A percentile compares a stretch with the other conserved stretches of the same genome.
phyloP scores from a whole-genome alignment of 352 stramenopile genomes.

The Globisporangium apiculatum region DNA sequence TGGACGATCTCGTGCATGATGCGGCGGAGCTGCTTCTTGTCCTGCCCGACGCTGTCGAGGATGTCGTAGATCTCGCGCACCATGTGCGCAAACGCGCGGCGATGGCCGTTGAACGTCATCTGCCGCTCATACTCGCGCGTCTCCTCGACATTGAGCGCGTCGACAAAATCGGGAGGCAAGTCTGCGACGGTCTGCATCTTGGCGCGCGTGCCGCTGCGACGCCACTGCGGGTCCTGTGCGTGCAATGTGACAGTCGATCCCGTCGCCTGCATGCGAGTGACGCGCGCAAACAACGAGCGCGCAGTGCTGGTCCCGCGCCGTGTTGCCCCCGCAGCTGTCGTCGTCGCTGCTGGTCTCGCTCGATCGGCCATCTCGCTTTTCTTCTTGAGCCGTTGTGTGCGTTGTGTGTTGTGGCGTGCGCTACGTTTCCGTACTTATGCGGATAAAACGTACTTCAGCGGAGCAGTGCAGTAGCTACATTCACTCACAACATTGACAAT shows the following conservation, averaged over 20 bases:
- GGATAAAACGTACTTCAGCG: no score
- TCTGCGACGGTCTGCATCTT: conserved; percentile 51
- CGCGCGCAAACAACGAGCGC: conserved; percentile 36
- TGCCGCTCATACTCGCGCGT: conserved; percentile 35
- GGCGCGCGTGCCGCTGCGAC: conserved; percentile 21
- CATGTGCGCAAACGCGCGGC: conserved; percentile 39
- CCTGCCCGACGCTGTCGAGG: conserved; percentile 31
- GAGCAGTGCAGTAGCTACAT: no score
- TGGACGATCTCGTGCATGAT: conserved; percentile 69
- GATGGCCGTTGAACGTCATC: conserved; percentile 36
- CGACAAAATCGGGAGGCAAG: conserved; percentile 37
- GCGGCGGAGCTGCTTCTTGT: conserved; percentile 49
- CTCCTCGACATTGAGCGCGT: conserved; percentile 37
- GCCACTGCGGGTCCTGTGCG: conserved; percentile 24
- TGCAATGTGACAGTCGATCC: conserved; percentile 19
- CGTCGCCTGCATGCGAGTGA: conserved; percentile 60
- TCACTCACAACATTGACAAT: no score
- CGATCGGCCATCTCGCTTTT: no score
- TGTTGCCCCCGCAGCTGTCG: no score
- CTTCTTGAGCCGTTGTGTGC: no score
- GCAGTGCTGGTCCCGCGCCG: not conserved
- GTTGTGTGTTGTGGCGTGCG: no score
- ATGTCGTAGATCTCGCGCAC: conserved; percentile 68
- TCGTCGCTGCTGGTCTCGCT: no score
- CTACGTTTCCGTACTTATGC: no score